A percentile compares a stretch with the other conserved stretches of the same genome.
Evolutionary conservation across 2,329 filamentous ascomycete species (phyloP).

Genomic region (Neocatenulostroma microsporum): DNA sequence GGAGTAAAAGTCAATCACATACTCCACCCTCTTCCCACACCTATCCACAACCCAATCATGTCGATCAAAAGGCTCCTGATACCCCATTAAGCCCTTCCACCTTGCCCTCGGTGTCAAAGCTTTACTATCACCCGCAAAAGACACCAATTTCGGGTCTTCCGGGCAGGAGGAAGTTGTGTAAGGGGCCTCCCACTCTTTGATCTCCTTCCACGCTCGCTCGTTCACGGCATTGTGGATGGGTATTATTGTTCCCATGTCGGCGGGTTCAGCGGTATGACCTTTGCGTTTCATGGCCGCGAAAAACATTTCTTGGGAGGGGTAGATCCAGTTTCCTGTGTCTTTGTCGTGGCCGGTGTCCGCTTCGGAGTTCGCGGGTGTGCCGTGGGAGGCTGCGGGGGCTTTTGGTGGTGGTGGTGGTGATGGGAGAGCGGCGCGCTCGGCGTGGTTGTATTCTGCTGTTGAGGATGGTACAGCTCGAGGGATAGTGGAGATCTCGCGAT

Average conservation of each 20-base stretch:
- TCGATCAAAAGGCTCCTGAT: conserved; percentile 83
- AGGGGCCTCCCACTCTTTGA: conserved; percentile 76
- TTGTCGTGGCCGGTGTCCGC: conserved; percentile 65
- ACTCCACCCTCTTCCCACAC: conserved; percentile 78
- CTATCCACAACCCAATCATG: conserved; percentile 97
- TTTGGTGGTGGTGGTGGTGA: conserved; percentile 5
- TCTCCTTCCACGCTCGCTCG: conserved; percentile 90
- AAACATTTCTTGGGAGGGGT: conserved; percentile 95
- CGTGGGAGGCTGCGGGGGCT: conserved; percentile 6
- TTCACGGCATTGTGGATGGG: conserved; percentile 99
- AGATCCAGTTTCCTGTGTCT: conserved; percentile 83
- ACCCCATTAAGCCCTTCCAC: conserved; percentile 77
- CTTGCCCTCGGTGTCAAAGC: conserved; percentile 73
- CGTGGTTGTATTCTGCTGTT: conserved; percentile 27
- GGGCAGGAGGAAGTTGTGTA: conserved; percentile 54
- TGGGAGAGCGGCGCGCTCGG: conserved; percentile 23
- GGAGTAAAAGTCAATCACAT: conserved; percentile 96
- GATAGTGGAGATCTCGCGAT: conserved; percentile 72
- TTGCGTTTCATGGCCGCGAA: conserved; percentile 96
- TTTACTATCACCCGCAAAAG: conserved; percentile 62
- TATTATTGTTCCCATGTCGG: conserved; percentile 84
- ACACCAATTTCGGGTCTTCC: conserved; percentile 74
- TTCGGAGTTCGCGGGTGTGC: conserved; percentile 62
- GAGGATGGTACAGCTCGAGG: conserved; percentile 37
- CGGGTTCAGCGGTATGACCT: conserved; percentile 60